These are phyloP conservation scores for Fusarium robinianum DNA, from an alignment of 2,329 filamentous ascomycete genomes.

Conservation along the genomic window DNA sequence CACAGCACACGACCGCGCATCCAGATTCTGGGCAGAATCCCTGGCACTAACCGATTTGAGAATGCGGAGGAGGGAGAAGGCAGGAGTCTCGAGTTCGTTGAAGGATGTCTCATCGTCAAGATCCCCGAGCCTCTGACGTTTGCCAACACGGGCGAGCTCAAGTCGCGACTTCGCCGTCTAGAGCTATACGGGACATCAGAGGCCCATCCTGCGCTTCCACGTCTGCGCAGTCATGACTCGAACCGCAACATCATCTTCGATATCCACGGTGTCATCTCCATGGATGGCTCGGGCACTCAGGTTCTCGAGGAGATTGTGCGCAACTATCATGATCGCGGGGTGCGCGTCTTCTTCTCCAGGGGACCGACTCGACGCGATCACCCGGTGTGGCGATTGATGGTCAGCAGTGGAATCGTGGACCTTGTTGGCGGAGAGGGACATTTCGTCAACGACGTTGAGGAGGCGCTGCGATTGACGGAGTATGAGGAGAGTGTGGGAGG, in stretches of 20 bases:
- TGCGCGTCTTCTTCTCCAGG: constrained; percentile 74
- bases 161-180: constrained; percentile 77
- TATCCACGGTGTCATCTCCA: constrained; percentile 92
- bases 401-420: constrained; percentile 81
- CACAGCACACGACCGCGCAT: constrained; percentile 92
- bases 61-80: constrained; percentile 79
- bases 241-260: constrained; percentile 96
- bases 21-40: constrained; percentile 90
- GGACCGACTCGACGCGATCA: constrained; percentile 53
- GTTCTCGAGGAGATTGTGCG: constrained; percentile 89
- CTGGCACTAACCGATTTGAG: constrained; percentile 81
- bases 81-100: constrained; percentile 80
- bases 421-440: constrained; percentile 76
- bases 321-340: constrained; percentile 75
- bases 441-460: constrained; percentile 82
- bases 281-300: constrained; percentile 92
- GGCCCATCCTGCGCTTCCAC: constrained; percentile 85
- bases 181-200: constrained; percentile 87
- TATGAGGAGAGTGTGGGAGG: constrained; percentile 58
- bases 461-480: constrained; percentile 82
- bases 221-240: constrained; percentile 74
- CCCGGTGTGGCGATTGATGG: constrained; percentile 73
- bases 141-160: constrained; percentile 92
- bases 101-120: constrained; percentile 93
- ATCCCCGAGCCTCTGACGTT: constrained; percentile 97